Percentiles rank a stretch among this genome's conserved stretches.
phyloP scores from a whole-genome alignment of 1,284 basidiomycete genomes.

The Afroboletus lepidellus region DNA sequence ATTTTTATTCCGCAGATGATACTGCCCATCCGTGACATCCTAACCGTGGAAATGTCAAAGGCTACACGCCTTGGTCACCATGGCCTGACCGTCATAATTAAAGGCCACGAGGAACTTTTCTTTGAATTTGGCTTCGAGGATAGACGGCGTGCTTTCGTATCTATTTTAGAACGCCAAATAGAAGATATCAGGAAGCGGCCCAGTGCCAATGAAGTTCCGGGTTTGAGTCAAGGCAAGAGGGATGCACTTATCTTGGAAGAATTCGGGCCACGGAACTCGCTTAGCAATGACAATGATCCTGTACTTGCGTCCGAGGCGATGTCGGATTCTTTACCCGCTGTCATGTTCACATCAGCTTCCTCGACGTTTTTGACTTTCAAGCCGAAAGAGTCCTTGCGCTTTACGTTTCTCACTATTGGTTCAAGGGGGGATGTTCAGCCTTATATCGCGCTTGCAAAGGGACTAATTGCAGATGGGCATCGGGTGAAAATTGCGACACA shows the following conservation, averaged over 20 bases:
- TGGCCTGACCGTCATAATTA: constrained; percentile 87
- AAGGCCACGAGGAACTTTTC: constrained; percentile 96
- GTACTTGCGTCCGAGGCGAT: constrained; percentile 49
- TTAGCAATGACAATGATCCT: constrained; percentile 41
- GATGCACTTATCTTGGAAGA: constrained; percentile 76
- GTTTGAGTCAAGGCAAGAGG: constrained; percentile 49
- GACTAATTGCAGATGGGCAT: constrained; percentile 88
- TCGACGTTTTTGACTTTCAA: constrained; percentile 95
- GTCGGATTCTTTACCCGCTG: constrained; percentile 72
- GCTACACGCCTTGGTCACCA: constrained; percentile 88
- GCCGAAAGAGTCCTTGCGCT: constrained; percentile 76
- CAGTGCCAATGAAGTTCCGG: constrained; percentile 40
- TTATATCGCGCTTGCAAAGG: constrained; percentile 93
- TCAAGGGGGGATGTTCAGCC: constrained; percentile 93
- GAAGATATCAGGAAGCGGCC: constrained; percentile 63
- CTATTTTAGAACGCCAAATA: constrained; percentile 76
- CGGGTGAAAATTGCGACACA: constrained; percentile 86
- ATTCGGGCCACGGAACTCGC: constrained; percentile 51
- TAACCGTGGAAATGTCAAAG: constrained; percentile 81
- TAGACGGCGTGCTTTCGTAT: constrained; percentile 74
- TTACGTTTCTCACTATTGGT: constrained; percentile 94
- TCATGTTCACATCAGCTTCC: constrained; percentile 92
- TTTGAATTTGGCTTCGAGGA: constrained; percentile 86
- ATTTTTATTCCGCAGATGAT: constrained; percentile 71
- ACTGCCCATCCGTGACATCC: constrained; percentile 84